Evolutionary conservation across 352 stramenopile species (phyloP).

Genomic region (Pythium chondricola): DNA sequence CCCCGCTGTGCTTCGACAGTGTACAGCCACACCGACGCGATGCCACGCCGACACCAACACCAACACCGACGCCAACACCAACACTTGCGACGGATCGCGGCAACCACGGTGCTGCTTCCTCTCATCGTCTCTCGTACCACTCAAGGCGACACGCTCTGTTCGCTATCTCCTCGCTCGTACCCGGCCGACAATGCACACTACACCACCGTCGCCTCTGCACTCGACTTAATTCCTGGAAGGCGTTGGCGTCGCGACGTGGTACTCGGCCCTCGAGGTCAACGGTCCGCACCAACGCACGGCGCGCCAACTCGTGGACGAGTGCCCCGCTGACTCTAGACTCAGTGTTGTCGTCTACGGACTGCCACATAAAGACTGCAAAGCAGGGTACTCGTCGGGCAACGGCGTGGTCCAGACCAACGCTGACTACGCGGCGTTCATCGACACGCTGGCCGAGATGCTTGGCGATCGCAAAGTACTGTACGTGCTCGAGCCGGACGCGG

Average conservation of each 20-base stretch:
- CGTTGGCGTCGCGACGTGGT: conserved; percentile 48
- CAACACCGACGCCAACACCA: neutral
- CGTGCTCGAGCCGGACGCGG: conserved; percentile 63
- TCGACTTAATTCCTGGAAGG: conserved; percentile 49
- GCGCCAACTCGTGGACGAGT: conserved; percentile 28
- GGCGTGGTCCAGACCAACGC: conserved; percentile 21
- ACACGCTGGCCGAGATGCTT: conserved; percentile 35
- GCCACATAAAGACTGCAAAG: conserved; percentile 69
- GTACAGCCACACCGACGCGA: neutral
- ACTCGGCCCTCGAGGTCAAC: conserved; percentile 38
- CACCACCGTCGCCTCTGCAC: conserved; percentile 33
- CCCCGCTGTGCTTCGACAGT: no score
- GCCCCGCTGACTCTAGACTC: conserved; percentile 29
- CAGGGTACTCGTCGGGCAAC: conserved; percentile 32
- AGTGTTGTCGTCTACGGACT: conserved; percentile 62
- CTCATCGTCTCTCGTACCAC: no score
- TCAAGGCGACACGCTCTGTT: conserved; percentile 45
- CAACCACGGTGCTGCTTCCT: neutral
- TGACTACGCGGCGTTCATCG: conserved; percentile 47
- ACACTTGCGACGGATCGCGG: neutral
- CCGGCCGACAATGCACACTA: conserved; percentile 30
- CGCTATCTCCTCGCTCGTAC: conserved; percentile 39
- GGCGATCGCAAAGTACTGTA: conserved; percentile 56
- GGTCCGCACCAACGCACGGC: conserved; percentile 35
- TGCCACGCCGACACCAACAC: neutral